Conservation (phyloP, 768 basidiomycete genomes). For the Tubosaeta sp. region DNA sequence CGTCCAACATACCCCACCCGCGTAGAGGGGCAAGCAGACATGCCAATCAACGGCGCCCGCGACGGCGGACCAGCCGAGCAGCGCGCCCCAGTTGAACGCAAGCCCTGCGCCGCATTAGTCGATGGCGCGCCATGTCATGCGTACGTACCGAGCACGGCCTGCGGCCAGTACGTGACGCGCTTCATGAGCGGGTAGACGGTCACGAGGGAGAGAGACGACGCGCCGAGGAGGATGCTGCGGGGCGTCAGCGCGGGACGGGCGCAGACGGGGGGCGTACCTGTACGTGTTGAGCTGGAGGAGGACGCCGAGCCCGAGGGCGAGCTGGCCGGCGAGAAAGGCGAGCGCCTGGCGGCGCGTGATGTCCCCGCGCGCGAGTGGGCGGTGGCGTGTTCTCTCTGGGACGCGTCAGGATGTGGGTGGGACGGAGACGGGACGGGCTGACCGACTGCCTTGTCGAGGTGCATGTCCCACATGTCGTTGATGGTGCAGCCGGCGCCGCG, state of each 20-base stretch:
- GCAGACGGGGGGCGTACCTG: conserved; percentile 49
- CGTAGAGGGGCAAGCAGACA: conserved; percentile 83
- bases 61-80: conserved; percentile 96
- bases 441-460: conserved; percentile 92
- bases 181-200: conserved; percentile 96
- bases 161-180: conserved; percentile 94
- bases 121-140: neutral
- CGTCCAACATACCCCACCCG: conserved; percentile 89
- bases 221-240: conserved; percentile 82
- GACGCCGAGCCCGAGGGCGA: conserved; percentile 79
- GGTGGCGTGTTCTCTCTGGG: conserved; percentile 76
- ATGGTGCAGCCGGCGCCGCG: conserved; percentile 98
- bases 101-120: conserved; percentile 50
- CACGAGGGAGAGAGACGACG: conserved; percentile 85
- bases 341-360: conserved; percentile 72
- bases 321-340: conserved; percentile 76
- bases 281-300: conserved; percentile 93
- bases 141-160: conserved; percentile 80
- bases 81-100: conserved; percentile 95
- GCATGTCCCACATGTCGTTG: conserved; percentile 97
- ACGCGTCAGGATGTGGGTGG: neutral
- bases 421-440: conserved; percentile 3
- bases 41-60: conserved; percentile 76
- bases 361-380: conserved; percentile 85
- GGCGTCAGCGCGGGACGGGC: no score